Evolutionary conservation across 1,139 yeast genomes (phyloP), one percentile per base, ranked within the genome.

Genomic region (Diutina neorugosa): DNA sequence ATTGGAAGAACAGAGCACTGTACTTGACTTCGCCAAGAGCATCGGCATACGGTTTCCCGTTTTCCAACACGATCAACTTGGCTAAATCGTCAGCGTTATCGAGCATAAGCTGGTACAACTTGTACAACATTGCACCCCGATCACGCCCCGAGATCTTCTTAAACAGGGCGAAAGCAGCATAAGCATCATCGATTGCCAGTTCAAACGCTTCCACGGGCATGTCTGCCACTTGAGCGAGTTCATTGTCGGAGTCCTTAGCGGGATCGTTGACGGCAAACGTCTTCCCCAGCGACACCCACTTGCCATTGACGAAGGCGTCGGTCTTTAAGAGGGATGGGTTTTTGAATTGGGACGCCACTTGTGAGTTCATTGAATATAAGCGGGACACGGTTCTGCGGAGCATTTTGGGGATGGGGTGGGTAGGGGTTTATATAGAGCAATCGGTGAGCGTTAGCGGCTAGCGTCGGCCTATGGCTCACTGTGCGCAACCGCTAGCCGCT

Each of bases 31-130:
- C 96, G 51, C 93, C 95, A 46, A 73, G 65, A 14, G 95, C 85
- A 65, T 89, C 96, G 16, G 81, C 73, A 52, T 81, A 68, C 1
- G 94, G 82, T 68, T 89, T 89, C 57, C 96, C 96, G 65, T 89
- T 89, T 67, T 89, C 96, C 71, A 84, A 75, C 6, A 90, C 80
- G 52, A 86, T 72, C 54, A 89, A 67, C 59, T 71, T 79, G 18
- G 91, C 96, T 58, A 89, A 74, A 65, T 89, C 96, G 14, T 84
- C 86, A 52, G 71, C 71, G 65, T 88, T 82, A 55, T 81, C 85
- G 37, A 77, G 66, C 77, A 86, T 78, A 54, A 86, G 71, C 41
- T 76, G 70, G 65, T 78, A 79, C 71, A 89, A 61, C 51, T 67
- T 67, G 52, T 84, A 74, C 59, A 88, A 75, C 78, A 85, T 73